Base-by-base conservation (phyloP, 495 filamentous ascomycete genomes). In the Talaromyces nanjingensis region DNA sequence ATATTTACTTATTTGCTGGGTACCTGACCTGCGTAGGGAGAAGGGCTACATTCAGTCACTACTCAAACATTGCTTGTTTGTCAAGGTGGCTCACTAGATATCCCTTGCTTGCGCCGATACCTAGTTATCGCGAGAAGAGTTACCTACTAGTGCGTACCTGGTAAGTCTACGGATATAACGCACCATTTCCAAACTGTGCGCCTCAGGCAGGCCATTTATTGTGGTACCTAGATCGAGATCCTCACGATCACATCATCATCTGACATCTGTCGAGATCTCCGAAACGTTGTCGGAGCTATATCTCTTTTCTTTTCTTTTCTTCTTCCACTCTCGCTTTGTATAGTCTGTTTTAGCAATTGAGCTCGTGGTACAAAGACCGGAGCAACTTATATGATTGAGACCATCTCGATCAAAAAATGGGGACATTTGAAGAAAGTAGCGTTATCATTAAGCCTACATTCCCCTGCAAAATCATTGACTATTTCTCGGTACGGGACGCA, bases 21-120 rank as follows among this genome's bases (percentile, higher is more conserved):
- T 22, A 27, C 6, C 11, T 56, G 2, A 29, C 16, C 22, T 14
- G 27, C 22, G 22, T 27, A 31, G 22, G 53, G 27, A 29, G 53
- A 56, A 56, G n/a, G n/a, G 27, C 45, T 49, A 20, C 2, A 49
- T 49, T 49, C n/a, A 49, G 45, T 49, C 18, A 20, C n/a, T 49
- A 49, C 45, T 56, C 53, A 27, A 56, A 56, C 53, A 56, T 56
- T 29, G 53, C 53, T 29, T n/a, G 53, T 56, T 56, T 56, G 53
- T 56, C 24, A 49, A 49, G 45, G 53, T 25, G 20, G 47, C n/a
- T 18, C 47, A 52, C 14, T 54, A 16, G 53, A 7, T 22, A 56
- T 56, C 53, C 53, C 45, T 49, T 49, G 45, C 45, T 49, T 49
- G 45, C 1, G 6, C 45, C 45, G 45, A 42, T 42, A 1, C 4